phyloP scores from a whole-genome alignment of 2,329 filamentous ascomycete species.

The Aspergillus terreus region DNA sequence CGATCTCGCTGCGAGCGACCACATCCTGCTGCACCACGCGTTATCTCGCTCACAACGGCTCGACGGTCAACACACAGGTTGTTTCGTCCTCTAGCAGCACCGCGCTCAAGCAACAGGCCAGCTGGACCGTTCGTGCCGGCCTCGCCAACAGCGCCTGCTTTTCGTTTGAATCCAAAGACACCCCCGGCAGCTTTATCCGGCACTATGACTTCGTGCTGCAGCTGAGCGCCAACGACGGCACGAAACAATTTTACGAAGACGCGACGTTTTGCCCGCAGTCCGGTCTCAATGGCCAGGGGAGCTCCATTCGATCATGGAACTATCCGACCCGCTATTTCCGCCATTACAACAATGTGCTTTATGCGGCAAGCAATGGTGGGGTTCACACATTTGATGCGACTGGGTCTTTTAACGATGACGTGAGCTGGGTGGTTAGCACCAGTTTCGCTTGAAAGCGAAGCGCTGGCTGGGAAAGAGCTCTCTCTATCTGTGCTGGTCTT shows the following conservation, averaged over 20 bases:
- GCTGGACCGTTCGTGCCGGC: slow-evolving; percentile 53
- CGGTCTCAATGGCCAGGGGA: slow-evolving; percentile 51
- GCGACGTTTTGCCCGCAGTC: slow-evolving; percentile 60
- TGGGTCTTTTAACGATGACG: slow-evolving; percentile 52
- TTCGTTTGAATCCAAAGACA: slow-evolving; percentile 60
- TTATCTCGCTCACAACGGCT: slow-evolving; percentile 53
- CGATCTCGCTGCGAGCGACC: slow-evolving; percentile 54
- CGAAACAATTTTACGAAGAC: slow-evolving; percentile 57
- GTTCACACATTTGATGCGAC: slow-evolving; percentile 53
- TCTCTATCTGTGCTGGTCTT: too few relatives aligned
- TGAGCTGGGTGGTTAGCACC: slow-evolving; percentile 47
- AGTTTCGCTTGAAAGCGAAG: slow-evolving; percentile 40
- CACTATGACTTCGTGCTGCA: slow-evolving; percentile 53
- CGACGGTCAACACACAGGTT: slow-evolving; percentile 53
- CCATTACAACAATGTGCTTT: slow-evolving; percentile 49
- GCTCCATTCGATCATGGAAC: slow-evolving; percentile 55
- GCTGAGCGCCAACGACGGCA: slow-evolving; percentile 51
- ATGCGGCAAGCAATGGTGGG: slow-evolving; percentile 54
- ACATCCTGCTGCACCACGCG: slow-evolving; percentile 52
- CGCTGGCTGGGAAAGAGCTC: too few relatives aligned
- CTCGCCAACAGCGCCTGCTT: slow-evolving; percentile 56
- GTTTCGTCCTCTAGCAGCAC: slow-evolving; percentile 50
- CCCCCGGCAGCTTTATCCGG: slow-evolving; percentile 56
- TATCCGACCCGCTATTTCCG: slow-evolving; percentile 59
- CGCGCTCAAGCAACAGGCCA: slow-evolving; percentile 50